Percentiles rank a stretch among this genome's conserved stretches.
These are phyloP conservation scores for Mrakiaceae sp. DNA, from an alignment of 1,284 basidiomycete genomes.

Conservation along the genomic window DNA sequence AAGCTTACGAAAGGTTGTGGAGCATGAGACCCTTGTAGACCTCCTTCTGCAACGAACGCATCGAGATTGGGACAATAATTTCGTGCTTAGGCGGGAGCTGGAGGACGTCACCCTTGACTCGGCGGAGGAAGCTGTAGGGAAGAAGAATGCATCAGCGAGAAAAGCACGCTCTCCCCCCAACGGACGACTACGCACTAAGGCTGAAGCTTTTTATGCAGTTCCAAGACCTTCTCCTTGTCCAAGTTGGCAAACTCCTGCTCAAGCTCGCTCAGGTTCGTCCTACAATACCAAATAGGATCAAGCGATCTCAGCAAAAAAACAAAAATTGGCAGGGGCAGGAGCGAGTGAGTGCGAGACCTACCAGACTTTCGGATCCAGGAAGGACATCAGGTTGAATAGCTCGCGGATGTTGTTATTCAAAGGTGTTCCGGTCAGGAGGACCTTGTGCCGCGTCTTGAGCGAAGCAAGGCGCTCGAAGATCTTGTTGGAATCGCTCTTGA, in stretches of 20 bases:
- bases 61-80: slow-evolving; percentile 77
- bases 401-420: slow-evolving; percentile 97
- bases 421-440: slow-evolving; percentile 94
- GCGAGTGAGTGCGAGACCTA: slow-evolving; percentile 13
- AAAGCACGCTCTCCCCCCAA: no score
- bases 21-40: slow-evolving; percentile 69
- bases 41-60: slow-evolving; percentile 78
- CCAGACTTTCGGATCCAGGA: slow-evolving; percentile 62
- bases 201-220: slow-evolving; percentile 62
- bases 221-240: slow-evolving; percentile 61
- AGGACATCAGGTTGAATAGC: slow-evolving; percentile 88
- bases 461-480: slow-evolving; percentile 75
- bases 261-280: slow-evolving; percentile 59
- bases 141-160: no score
- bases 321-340: no score
- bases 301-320: background rate
- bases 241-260: slow-evolving; percentile 59
- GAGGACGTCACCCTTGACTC: slow-evolving; percentile 85
- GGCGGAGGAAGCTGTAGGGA: slow-evolving; percentile 56
- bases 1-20: slow-evolving; percentile 37
- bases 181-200: slow-evolving; percentile 45
- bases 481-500: slow-evolving; percentile 42
- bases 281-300: background rate
- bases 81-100: slow-evolving; percentile 73
- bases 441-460: slow-evolving; percentile 63